phyloP scores from a whole-genome alignment of 2,329 filamentous ascomycete genomes.

The Epicoccum sorghinum region DNA sequence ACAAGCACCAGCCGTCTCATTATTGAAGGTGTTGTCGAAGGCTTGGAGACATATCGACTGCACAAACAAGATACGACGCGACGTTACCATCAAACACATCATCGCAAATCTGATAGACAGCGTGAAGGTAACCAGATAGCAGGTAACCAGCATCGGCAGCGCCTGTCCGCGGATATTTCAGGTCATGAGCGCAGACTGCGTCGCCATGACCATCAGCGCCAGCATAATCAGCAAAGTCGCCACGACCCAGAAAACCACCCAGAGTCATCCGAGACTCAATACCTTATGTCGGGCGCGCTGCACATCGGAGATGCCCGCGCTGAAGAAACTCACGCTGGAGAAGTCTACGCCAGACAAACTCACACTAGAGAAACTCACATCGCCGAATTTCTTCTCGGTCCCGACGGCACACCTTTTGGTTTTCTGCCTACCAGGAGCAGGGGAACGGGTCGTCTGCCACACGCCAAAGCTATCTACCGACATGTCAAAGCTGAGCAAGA shows the following conservation, averaged over 20 bases:
- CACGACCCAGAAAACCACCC: too few species aligned
- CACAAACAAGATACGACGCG: slow-evolving; percentile 19
- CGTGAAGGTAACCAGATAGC: too few species aligned
- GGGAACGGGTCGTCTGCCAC: slow-evolving; percentile 25
- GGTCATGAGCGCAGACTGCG: too few species aligned
- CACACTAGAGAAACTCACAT: background rate
- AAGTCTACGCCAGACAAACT: too few species aligned
- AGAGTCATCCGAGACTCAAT: too few species aligned
- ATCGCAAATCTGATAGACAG: background rate
- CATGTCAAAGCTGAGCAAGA: slow-evolving; percentile 33
- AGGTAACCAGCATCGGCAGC: too few species aligned
- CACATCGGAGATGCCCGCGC: background rate
- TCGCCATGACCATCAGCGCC: too few species aligned
- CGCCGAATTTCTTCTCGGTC: slow-evolving; percentile 8
- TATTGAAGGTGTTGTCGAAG: slow-evolving; percentile 30
- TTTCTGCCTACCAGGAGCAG: slow-evolving; percentile 23
- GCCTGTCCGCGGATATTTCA: too few species aligned
- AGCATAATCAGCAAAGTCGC: too few species aligned
- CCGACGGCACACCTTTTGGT: slow-evolving; percentile 25
- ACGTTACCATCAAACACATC: background rate
- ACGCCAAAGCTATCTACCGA: slow-evolving; percentile 27
- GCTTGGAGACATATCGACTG: slow-evolving; percentile 24
- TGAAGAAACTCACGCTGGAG: too few species aligned
- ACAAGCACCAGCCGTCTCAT: slow-evolving; percentile 20
- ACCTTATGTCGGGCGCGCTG: background rate